A percentile compares a stretch with the other conserved stretches of the same genome.
phyloP scores from a whole-genome alignment of 192 early-diverging fungal species.

The Phlyctochytrium bullatum region DNA sequence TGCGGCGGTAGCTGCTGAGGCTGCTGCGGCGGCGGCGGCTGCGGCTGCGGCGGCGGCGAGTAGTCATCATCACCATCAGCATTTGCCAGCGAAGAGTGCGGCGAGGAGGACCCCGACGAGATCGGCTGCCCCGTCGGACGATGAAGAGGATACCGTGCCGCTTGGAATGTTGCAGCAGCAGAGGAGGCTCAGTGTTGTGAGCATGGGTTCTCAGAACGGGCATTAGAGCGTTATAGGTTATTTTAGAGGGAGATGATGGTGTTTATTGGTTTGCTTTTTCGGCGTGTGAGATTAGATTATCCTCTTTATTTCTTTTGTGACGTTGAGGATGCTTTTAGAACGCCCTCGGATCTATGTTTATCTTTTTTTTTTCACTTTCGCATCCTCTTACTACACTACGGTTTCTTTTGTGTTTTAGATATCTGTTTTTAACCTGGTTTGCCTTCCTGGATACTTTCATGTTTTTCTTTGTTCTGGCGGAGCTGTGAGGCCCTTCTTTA shows the following conservation, averaged over 20 bases:
- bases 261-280: too few relatives aligned
- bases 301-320: slow-evolving; percentile 3
- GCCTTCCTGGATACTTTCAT: too few relatives aligned
- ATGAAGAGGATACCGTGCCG: slow-evolving; percentile 21
- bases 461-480: too few relatives aligned
- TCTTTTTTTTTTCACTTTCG: slow-evolving; percentile 5
- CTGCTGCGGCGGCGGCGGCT: background rate
- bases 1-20: background rate
- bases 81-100: too few relatives aligned
- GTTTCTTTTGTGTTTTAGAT: background rate
- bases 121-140: background rate
- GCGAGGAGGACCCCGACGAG: too few relatives aligned
- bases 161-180: slow-evolving; percentile 8
- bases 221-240: too few relatives aligned
- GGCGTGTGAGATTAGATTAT: background rate
- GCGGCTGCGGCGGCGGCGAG: too few relatives aligned
- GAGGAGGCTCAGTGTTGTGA: background rate
- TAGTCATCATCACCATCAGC: too few relatives aligned
- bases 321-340: too few relatives aligned
- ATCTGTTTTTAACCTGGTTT: too few relatives aligned
- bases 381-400: background rate
- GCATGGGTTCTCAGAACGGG: background rate
- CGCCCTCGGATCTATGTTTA: background rate
- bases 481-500: too few relatives aligned
- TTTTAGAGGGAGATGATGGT: too few relatives aligned